A percentile compares a stretch with the other conserved stretches of the same genome.
These are phyloP conservation scores for Oryza rufipogon DNA, from an alignment of 176 grass and related monocot genomes.

Conservation along the genomic window DNA sequence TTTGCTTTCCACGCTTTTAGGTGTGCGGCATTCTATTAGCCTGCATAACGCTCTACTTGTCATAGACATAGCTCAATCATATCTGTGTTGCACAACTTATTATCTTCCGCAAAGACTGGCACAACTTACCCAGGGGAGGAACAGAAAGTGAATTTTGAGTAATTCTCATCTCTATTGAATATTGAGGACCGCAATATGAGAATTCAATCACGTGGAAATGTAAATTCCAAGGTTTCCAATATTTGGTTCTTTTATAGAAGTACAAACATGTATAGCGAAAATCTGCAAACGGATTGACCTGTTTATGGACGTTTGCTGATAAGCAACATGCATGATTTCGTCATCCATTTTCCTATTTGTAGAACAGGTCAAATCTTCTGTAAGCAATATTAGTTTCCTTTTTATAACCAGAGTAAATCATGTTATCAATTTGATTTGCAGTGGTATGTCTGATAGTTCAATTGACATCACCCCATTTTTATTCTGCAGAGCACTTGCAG, in stretches of 20 bases:
- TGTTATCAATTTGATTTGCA: background rate
- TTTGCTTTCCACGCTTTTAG: background rate
- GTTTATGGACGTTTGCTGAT: background rate
- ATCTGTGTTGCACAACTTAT: no score
- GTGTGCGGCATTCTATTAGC: background rate
- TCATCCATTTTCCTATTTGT: background rate
- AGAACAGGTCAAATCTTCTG: background rate
- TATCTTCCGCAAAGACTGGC: background rate
- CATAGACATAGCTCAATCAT: background rate
- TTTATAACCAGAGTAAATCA: background rate
- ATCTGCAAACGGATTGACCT: background rate
- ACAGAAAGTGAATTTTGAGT: background rate
- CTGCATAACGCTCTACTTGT: background rate
- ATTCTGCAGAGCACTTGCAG: conserved; percentile 22
- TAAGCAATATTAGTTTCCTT: background rate
- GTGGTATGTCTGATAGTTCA: background rate
- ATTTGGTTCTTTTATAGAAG: background rate
- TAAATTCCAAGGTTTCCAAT: background rate
- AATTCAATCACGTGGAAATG: background rate
- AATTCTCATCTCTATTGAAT: background rate
- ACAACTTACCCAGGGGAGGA: background rate
- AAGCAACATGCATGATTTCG: background rate
- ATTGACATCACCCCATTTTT: background rate
- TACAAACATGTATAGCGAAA: background rate
- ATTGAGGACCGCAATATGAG: no score